Conservation (phyloP, 352 stramenopile species). For the Globisporangium ultimum region DNA sequence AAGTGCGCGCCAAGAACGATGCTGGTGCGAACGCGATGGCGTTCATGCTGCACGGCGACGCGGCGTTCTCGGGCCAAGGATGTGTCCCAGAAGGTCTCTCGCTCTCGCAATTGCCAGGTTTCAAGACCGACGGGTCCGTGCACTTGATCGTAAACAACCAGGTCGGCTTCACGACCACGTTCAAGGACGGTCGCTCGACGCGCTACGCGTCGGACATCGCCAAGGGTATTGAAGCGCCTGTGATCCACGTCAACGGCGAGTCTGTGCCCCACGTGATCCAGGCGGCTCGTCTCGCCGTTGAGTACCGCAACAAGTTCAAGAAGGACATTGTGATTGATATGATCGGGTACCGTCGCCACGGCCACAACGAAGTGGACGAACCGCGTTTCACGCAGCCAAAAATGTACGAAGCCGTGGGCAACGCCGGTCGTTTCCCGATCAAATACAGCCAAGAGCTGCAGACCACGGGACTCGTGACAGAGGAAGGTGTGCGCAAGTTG, state of each 20-base stretch:
- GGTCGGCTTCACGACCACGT: constrained; percentile 88
- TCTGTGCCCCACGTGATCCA: constrained; percentile 74
- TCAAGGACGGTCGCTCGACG: constrained; percentile 73
- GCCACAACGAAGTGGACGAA: constrained; percentile 90
- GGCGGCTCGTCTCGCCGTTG: constrained; percentile 66
- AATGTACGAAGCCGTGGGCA: constrained; percentile 79
- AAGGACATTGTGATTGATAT: constrained; percentile 88
- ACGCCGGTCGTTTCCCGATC: constrained; percentile 60
- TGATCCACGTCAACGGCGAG: constrained; percentile 90
- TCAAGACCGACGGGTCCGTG: constrained; percentile 70
- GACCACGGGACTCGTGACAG: constrained; percentile 45
- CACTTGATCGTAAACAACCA: constrained; percentile 91
- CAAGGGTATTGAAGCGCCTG: constrained; percentile 74
- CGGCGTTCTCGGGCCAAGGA: constrained; percentile 82
- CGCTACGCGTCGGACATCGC: constrained; percentile 83
- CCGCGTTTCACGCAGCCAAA: constrained; percentile 86
- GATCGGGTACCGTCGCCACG: constrained; percentile 79
- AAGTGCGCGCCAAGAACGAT: constrained; percentile 83
- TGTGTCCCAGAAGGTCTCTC: constrained; percentile 77
- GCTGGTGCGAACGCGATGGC: constrained; percentile 61
- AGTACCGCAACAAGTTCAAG: constrained; percentile 81
- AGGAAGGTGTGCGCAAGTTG: constrained; percentile 52
- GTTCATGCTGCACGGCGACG: constrained; percentile 85
- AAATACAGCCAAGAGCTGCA: constrained; percentile 74
- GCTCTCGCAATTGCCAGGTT: constrained; percentile 77